phyloP scores from a whole-genome alignment of 345 rosid species.

The Eucalyptus victrix region DNA sequence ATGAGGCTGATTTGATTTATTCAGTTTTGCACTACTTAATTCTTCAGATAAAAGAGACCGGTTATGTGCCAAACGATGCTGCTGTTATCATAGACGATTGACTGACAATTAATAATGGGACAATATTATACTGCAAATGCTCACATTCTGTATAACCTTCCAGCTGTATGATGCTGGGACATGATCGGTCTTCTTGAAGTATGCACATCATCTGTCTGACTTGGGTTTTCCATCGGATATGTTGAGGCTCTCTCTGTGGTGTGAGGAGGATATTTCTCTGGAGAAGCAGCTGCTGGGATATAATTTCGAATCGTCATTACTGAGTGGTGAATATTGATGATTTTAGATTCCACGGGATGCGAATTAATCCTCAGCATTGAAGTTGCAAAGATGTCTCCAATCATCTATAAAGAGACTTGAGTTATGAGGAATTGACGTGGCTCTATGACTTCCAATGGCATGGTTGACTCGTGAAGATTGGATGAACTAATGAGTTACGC shows the following conservation, averaged over 20 bases:
- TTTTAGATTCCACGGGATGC: neutral
- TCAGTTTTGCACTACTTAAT: slow-evolving; percentile 29
- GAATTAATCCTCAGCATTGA: neutral
- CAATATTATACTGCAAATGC: neutral
- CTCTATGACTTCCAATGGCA: neutral
- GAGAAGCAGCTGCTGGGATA: neutral
- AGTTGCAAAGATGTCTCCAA: neutral
- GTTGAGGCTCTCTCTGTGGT: neutral
- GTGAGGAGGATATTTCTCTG: neutral
- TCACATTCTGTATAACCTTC: neutral
- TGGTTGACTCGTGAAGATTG: neutral
- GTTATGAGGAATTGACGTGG: neutral
- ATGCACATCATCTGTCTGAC: neutral
- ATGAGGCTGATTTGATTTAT: slow-evolving; percentile 15
- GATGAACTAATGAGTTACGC: neutral
- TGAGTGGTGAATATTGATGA: neutral
- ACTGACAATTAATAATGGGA: neutral
- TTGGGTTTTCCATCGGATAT: neutral
- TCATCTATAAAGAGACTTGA: neutral
- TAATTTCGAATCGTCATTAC: neutral
- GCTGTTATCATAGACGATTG: neutral
- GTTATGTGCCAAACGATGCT: neutral
- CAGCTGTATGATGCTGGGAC: neutral
- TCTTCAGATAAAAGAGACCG: slow-evolving; percentile 27
- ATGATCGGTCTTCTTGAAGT: neutral